phyloP scores from a whole-genome alignment of 2,329 filamentous ascomycete species.

The Ophiocordyceps camponoti-saundersi region DNA sequence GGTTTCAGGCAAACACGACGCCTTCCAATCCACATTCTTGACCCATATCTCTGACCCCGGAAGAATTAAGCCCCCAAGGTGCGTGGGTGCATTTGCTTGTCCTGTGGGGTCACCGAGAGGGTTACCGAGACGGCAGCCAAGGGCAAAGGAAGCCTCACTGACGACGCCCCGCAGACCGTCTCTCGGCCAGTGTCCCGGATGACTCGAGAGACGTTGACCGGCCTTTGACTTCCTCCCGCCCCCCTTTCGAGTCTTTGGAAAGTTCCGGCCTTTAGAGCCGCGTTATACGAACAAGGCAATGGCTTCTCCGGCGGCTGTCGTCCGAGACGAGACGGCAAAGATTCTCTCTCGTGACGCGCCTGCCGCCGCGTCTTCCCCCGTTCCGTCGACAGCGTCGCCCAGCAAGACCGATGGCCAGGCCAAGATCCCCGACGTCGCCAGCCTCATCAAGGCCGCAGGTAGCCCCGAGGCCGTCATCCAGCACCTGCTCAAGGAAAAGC shows the following conservation, averaged over 20 bases:
- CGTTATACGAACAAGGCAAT: slow-evolving; percentile 18
- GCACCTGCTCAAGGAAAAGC: slow-evolving; percentile 80
- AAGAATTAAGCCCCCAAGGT: background rate
- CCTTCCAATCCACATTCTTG: slow-evolving; percentile 8
- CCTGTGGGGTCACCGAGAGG: background rate
- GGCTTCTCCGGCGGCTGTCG: slow-evolving; percentile 26
- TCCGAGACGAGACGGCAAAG: slow-evolving; percentile 21
- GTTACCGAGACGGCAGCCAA: background rate
- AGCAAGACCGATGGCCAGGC: slow-evolving; percentile 29
- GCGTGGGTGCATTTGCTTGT: background rate
- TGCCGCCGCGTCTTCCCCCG: slow-evolving; percentile 75
- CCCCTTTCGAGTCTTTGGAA: background rate
- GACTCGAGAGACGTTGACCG: slow-evolving; percentile 28
- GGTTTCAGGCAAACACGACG: background rate
- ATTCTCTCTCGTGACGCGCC: slow-evolving; percentile 57
- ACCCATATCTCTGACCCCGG: slow-evolving; percentile 1
- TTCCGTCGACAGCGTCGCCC: slow-evolving; percentile 42
- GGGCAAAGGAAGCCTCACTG: background rate
- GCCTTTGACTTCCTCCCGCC: slow-evolving; percentile 20
- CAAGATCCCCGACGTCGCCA: slow-evolving; percentile 54
- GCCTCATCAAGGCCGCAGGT: slow-evolving; percentile 68
- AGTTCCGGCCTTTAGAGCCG: background rate
- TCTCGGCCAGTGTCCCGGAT: slow-evolving; percentile 23
- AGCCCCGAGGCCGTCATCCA: slow-evolving; percentile 80
- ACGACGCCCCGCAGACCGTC: background rate